Evolutionary conservation across 208 protist genomes (phyloP), one percentile per base, ranked within the genome.

Genomic region (Wallacemonas sp.): DNA sequence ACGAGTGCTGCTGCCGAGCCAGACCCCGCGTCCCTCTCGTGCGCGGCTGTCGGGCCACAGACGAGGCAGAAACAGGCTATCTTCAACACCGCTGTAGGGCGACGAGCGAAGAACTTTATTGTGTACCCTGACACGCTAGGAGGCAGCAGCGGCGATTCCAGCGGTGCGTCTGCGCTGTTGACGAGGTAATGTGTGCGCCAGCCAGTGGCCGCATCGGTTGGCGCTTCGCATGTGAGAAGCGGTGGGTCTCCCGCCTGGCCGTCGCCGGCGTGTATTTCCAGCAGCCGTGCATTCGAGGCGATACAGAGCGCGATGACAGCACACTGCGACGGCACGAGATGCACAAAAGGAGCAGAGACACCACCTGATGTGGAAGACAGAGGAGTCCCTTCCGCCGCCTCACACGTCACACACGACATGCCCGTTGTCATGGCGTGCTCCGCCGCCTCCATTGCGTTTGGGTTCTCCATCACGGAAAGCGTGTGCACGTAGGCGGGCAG

Each of bases 21-120:
- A 41, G 36, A 6, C 9, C 9, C 9, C 36, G 22, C 44, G 22
- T 4, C 17, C 4, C 17, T 6, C 21, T 19, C 28, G 28, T 2
- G 36, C 34, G 22, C 31, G 3, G 19, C 39, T 24, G 14, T 26
- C 11, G 28, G 14, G 21, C 58, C 72, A 15, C 22, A 36, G 19
- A 70, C 58, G 44, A 75, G 21, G 41, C 67, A 78, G 5, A 72
- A 2, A 22, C 33, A 56, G 11, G 62, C 54, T 1, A 78, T 8
- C 14, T 70, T 41, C 28, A 78, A 62, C 2, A 53, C 39, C 5
- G 65, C 2, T 21, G 51, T 55, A 24, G 53, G 31, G 21, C 56
- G 55, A 38, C 77, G 60, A 8, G 47, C 77, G 45, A 82, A 82
- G 36, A 77, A 72, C 44, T 82, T 82, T 22, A 81, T 62, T n/a